Evolutionary conservation across 768 basidiomycete genomes (phyloP).

Genomic region (Rhodotorula paludigena): DNA sequence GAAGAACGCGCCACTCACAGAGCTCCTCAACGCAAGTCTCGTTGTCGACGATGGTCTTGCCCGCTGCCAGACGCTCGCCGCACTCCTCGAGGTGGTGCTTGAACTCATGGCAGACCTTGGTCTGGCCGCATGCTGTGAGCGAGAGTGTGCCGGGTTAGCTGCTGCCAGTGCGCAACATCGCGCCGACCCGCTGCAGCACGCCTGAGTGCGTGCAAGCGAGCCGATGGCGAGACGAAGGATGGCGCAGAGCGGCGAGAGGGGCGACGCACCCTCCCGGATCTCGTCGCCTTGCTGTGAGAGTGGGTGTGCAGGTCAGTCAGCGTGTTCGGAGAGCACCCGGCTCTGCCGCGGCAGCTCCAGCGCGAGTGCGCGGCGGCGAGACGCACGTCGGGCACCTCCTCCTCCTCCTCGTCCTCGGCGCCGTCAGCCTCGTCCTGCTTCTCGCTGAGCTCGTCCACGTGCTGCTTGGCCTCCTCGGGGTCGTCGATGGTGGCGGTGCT

Average conservation of each 20-base stretch:
- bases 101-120: slow-evolving; percentile 39
- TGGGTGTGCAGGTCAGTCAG: neutral
- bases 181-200: too few species aligned
- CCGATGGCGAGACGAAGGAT: neutral
- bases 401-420: slow-evolving; percentile 28
- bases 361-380: neutral
- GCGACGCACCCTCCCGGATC: slow-evolving; percentile 29
- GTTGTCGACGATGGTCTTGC: slow-evolving; percentile 37
- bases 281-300: slow-evolving; percentile 20
- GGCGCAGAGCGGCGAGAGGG: neutral
- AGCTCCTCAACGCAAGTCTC: slow-evolving; percentile 44
- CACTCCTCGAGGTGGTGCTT: slow-evolving; percentile 44
- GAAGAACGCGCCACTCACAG: slow-evolving; percentile 27
- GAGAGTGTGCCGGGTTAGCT: neutral
- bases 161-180: neutral
- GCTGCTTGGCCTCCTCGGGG: slow-evolving; percentile 3
- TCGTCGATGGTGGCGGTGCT: slow-evolving; percentile 2
- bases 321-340: neutral
- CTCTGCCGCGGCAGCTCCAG: too few species aligned
- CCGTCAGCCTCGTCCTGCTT: slow-evolving; percentile 5
- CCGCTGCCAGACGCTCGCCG: slow-evolving; percentile 38
- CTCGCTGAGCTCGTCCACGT: slow-evolving; percentile 8
- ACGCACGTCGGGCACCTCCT: slow-evolving; percentile 21
- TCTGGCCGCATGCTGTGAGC: slow-evolving; percentile 35
- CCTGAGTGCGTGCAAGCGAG: neutral